Evolutionary conservation across 148 eudicot species (phyloP).

Genomic region (Rhododendron vialii): DNA sequence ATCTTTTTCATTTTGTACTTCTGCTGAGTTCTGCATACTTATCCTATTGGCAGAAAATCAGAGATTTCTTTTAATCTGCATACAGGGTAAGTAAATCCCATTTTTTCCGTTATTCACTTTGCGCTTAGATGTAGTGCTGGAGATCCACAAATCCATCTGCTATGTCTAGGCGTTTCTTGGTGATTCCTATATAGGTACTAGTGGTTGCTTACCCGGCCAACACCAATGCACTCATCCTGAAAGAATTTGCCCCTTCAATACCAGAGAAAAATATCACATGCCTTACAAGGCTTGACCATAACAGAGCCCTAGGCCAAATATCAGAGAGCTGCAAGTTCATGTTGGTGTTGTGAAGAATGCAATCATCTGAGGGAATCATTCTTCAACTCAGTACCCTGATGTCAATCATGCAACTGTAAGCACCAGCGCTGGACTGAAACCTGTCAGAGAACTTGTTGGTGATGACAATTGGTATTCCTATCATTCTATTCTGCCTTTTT

Average conservation of each 20-base stretch:
- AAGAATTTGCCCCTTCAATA: slow-evolving; percentile 72
- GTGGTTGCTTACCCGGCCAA: slow-evolving; percentile 80
- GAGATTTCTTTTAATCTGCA: not conserved
- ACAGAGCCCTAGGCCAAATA: slow-evolving; percentile 76
- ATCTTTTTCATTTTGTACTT: not conserved
- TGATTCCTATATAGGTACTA: slow-evolving; percentile 43
- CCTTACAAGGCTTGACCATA: slow-evolving; percentile 85
- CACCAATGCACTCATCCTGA: slow-evolving; percentile 76
- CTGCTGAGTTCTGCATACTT: not conserved
- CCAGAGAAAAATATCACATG: slow-evolving; percentile 75
- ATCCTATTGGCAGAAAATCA: not conserved
- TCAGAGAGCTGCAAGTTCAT: slow-evolving; percentile 55
- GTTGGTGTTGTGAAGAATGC: slow-evolving; percentile 71
- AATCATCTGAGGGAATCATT: slow-evolving; percentile 82
- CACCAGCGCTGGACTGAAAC: slow-evolving; percentile 29
- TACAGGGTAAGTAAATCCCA: not conserved
- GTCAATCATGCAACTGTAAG: slow-evolving; percentile 61
- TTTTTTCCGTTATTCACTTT: not conserved
- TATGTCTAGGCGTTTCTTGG: not conserved
- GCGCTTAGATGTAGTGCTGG: not conserved
- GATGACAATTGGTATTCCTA: slow-evolving; percentile 49
- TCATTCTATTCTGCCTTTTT: not conserved
- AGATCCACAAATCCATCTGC: not conserved
- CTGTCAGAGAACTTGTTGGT: slow-evolving; percentile 46
- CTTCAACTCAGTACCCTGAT: slow-evolving; percentile 74